Percentiles rank a stretch among this genome's conserved stretches.
Conservation (phyloP, 176 grass and related monocot species). For the Eragrostis nindensis region DNA sequence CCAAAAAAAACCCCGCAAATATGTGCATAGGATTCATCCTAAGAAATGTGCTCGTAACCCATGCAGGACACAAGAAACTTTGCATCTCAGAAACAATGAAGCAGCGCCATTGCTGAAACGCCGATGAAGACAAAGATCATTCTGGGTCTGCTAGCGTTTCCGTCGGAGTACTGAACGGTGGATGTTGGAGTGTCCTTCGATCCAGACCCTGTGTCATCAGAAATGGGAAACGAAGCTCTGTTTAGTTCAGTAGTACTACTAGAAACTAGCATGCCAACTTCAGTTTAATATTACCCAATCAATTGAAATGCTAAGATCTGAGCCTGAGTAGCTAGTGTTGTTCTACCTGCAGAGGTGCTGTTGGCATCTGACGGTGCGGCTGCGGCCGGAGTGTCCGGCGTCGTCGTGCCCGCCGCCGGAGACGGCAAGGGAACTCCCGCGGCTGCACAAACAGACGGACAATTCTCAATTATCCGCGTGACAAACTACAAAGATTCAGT, state of each 20-base stretch:
- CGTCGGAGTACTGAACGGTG: background rate
- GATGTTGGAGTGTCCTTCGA: slow-evolving; percentile 36
- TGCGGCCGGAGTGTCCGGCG: slow-evolving; percentile 2
- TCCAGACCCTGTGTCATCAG: slow-evolving; percentile 19
- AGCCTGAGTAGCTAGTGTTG: background rate
- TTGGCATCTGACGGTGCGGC: slow-evolving; percentile 31
- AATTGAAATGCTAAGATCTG: too few species aligned
- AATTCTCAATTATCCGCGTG: background rate
- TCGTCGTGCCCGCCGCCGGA: slow-evolving; percentile 34
- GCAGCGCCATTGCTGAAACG: background rate
- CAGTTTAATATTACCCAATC: background rate
- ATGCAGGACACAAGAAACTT: background rate
- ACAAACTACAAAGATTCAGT: too few species aligned
- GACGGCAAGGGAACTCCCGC: slow-evolving; percentile 30
- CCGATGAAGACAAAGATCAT: background rate
- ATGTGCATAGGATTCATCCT: background rate
- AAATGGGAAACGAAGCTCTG: background rate
- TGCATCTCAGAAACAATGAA: background rate
- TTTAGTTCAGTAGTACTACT: background rate
- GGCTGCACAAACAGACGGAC: background rate
- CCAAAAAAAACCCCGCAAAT: background rate
- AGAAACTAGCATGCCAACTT: background rate
- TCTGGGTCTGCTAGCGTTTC: background rate
- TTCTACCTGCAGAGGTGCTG: slow-evolving; percentile 43
- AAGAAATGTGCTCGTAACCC: too few species aligned